Evolutionary conservation across 2,329 filamentous ascomycete species (phyloP), one percentile per base, ranked within the genome.

Genomic region (Ramularia collo-cygni): DNA sequence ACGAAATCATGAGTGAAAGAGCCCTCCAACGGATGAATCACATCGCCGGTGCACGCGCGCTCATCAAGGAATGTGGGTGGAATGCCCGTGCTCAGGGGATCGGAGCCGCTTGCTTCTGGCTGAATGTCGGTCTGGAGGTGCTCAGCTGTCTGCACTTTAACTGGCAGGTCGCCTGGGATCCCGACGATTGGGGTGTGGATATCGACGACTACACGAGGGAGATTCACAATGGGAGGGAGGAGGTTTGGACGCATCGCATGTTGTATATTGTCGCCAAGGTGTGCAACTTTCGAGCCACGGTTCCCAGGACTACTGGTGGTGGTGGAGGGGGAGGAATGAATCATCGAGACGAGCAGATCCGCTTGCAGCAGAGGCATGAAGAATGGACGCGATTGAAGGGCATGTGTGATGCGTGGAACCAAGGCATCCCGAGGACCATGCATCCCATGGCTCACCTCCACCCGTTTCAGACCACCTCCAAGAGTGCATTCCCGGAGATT

Each of bases 11-110:
- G 86, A 87, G 79, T 35, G 84, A 90, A 57, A 78, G 78, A 50
- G 79, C 83, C 4, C 70, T 81, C 27, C 79, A 87, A 53, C 75
- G 83, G n/a, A 90, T 92, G 81, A 89, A 85, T 52, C 89, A 95
- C 56, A 89, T 90, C 50, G 82, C 84, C 0, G 87, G 87, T 4
- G 86, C 87, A 8, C 76, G 87, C 38, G 86, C 86, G 2, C 69
- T 95, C 35, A 89, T 95, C 54, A 85, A 87, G 46, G 87, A 95
- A 58, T 95, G 88, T 55, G 79, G 81, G 4, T 95, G 90, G 90
- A 83, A 86, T 54, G 86, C 86, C 0, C 77, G 72, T 46, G 84
- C 84, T 26, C 75, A 73, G 1, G 88, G 89, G 0, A 77, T 95
- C 14, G 89, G 87, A 1, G 77, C 81, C 0, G 87, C 89, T 1